Conservation (phyloP, 305 asterid species). For the Petunia hybrid region DNA sequence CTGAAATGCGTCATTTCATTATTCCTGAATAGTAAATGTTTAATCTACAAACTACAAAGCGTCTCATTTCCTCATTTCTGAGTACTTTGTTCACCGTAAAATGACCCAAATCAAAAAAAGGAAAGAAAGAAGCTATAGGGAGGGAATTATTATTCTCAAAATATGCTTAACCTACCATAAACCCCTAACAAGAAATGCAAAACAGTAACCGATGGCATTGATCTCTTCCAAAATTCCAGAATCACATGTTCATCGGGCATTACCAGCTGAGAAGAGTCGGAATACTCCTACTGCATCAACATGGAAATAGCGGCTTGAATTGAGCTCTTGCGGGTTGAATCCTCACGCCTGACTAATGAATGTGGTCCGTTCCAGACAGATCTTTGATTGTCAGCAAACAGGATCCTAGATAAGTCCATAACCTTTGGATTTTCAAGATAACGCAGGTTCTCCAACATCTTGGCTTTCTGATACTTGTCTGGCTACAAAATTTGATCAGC, state of each 20-base stretch:
- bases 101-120: background rate
- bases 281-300: slow-evolving; percentile 56
- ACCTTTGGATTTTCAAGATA: slow-evolving; percentile 79
- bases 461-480: slow-evolving; percentile 74
- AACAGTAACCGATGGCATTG: background rate
- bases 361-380: slow-evolving; percentile 93
- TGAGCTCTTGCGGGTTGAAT: slow-evolving; percentile 52
- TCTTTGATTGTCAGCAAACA: slow-evolving; percentile 57
- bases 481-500: slow-evolving; percentile 29
- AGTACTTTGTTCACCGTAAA: background rate
- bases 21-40: background rate
- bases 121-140: background rate
- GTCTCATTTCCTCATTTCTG: background rate
- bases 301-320: slow-evolving; percentile 66
- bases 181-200: background rate
- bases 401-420: slow-evolving; percentile 64
- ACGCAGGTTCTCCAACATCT: slow-evolving; percentile 84
- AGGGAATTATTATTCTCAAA: background rate
- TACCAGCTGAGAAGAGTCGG: background rate
- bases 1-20: background rate
- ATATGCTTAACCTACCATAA: background rate
- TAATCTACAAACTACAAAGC: background rate
- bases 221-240: background rate
- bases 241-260: background rate
- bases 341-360: slow-evolving; percentile 56